These are phyloP conservation scores for Canavalia ensiformis DNA, from an alignment of 306 rosid genomes.

Conservation along the genomic window DNA sequence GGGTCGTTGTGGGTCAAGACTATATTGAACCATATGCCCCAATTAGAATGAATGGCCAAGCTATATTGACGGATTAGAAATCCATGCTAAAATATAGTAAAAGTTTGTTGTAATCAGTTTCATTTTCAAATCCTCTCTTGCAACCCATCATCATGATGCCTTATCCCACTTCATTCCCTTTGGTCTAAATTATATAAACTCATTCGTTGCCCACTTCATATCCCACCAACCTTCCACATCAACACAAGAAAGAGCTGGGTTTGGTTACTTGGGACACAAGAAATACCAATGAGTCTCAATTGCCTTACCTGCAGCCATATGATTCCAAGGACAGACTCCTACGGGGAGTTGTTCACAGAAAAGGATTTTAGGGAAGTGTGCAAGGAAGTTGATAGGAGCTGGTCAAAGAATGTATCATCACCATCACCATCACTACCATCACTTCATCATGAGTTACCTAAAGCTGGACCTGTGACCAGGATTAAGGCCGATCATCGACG, in stretches of 20 bases:
- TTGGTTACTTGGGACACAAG: conserved; percentile 47
- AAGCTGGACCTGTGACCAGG: conserved; percentile 30
- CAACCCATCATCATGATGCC: conserved; percentile 33
- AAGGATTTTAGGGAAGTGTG: conserved; percentile 29
- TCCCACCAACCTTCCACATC: conserved; percentile 29
- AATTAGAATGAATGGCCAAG: conserved; percentile 54
- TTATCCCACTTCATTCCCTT: conserved; percentile 13
- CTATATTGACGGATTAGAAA: conserved; percentile 52
- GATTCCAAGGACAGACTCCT: conserved; percentile 64
- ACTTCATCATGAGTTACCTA: background rate
- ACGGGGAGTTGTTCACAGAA: conserved; percentile 33
- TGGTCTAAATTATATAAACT: conserved; percentile 48
- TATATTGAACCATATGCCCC: conserved; percentile 26
- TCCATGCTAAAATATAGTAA: conserved; percentile 43
- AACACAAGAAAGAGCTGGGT: conserved; percentile 31
- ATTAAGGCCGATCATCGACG: conserved; percentile 58
- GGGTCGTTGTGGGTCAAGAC: background rate
- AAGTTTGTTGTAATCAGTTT: conserved; percentile 27
- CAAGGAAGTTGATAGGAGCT: conserved; percentile 54
- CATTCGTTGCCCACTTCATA: background rate
- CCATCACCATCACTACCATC: background rate
- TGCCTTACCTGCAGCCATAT: conserved; percentile 68
- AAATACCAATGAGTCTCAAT: conserved; percentile 66
- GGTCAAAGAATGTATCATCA: conserved; percentile 61
- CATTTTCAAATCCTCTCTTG: conserved; percentile 23